Conservation (phyloP, 2,329 filamentous ascomycete species). For the Eurotiales sp. region DNA sequence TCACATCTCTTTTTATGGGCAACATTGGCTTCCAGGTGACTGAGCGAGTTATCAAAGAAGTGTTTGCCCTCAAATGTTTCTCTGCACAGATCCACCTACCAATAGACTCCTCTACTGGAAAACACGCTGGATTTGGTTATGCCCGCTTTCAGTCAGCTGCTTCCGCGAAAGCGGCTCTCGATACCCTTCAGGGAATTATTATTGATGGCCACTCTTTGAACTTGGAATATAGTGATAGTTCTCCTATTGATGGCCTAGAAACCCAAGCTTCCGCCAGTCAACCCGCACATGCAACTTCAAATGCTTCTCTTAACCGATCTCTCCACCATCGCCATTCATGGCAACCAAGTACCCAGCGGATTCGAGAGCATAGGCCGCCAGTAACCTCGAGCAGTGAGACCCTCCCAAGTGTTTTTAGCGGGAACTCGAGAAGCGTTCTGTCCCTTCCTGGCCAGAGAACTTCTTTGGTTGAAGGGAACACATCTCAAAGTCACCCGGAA, state of each 20-base stretch:
- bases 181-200: slow-evolving; percentile 32
- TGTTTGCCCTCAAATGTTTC: slow-evolving; percentile 37
- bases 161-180: slow-evolving; percentile 34
- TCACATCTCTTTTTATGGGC: slow-evolving; percentile 32
- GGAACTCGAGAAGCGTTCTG: slow-evolving; percentile 4
- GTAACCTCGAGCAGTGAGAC: not conserved
- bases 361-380: not conserved
- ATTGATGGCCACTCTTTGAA: slow-evolving; percentile 41
- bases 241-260: slow-evolving; percentile 20
- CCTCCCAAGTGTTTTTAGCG: slow-evolving; percentile 9
- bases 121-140: slow-evolving; percentile 40
- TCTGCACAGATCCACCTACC: slow-evolving; percentile 34
- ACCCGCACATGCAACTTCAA: not conserved
- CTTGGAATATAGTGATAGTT: slow-evolving; percentile 34
- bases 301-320: not conserved
- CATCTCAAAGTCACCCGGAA: slow-evolving; percentile 25
- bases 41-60: slow-evolving; percentile 31
- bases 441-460: not conserved
- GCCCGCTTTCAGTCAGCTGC: slow-evolving; percentile 32
- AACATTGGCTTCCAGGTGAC: slow-evolving; percentile 39
- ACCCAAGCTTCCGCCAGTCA: not conserved
- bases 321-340: slow-evolving; percentile 11
- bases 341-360: slow-evolving; percentile 9
- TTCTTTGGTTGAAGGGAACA: not conserved
- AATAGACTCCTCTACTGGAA: slow-evolving; percentile 28